These are phyloP conservation scores for Pittosporum tobira DNA, from an alignment of 129 eudicot genomes.

Conservation along the genomic window DNA sequence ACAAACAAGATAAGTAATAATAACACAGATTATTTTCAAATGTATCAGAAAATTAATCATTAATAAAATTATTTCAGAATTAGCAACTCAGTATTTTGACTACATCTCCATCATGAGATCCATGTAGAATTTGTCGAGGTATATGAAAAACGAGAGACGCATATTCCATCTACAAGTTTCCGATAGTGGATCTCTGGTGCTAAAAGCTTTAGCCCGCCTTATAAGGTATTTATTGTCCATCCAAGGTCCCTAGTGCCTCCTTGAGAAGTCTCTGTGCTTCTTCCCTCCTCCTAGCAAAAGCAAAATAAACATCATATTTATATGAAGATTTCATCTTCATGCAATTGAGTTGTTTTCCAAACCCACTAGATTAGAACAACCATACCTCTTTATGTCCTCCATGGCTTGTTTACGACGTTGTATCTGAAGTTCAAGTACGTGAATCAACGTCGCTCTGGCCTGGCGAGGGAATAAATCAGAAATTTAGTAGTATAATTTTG, in stretches of 20 bases:
- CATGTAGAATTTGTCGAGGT: no score
- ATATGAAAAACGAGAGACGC: no score
- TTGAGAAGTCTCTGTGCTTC: slow-evolving; percentile 82
- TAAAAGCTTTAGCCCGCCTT: background rate
- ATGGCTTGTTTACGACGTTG: slow-evolving; percentile 80
- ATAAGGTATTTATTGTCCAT: slow-evolving; percentile 36
- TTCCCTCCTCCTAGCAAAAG: slow-evolving; percentile 80
- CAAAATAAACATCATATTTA: slow-evolving; percentile 2
- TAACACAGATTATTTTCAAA: no score
- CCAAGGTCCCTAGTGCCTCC: slow-evolving; percentile 72
- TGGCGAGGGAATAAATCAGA: slow-evolving; percentile 7
- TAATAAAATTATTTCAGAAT: no score
- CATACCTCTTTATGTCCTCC: slow-evolving; percentile 87
- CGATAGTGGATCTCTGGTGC: no score
- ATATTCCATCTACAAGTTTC: no score
- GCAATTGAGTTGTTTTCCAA: background rate
- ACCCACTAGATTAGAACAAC: background rate
- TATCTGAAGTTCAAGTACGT: slow-evolving; percentile 81
- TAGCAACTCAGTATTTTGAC: no score
- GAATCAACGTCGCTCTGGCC: slow-evolving; percentile 91
- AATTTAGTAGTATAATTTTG: background rate
- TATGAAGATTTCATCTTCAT: background rate
- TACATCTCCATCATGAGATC: no score
- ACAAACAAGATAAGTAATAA: no score
- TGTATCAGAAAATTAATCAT: no score